These are phyloP conservation scores for Thielaviopsis ethacetica DNA, from an alignment of 2,329 filamentous ascomycete species.

Conservation along the genomic window DNA sequence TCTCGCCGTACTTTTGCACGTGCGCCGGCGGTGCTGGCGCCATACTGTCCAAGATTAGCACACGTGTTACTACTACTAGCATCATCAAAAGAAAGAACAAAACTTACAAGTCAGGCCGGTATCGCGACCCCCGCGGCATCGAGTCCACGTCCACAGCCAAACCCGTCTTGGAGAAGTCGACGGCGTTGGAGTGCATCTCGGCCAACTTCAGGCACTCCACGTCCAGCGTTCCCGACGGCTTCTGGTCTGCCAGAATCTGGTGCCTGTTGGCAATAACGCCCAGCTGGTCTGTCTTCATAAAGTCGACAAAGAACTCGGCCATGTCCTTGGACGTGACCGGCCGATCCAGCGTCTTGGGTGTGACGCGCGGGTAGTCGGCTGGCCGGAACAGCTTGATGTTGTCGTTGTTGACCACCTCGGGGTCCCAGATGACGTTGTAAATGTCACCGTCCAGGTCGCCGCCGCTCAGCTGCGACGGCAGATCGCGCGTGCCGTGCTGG, in stretches of 20 bases:
- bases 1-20: conserved; percentile 28
- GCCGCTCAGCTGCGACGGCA: conserved; percentile 64
- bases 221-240: conserved; percentile 32
- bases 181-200: conserved; percentile 50
- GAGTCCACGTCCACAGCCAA: conserved; percentile 33
- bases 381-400: conserved; percentile 23
- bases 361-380: conserved; percentile 51
- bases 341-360: conserved; percentile 41
- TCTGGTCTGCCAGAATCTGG: conserved; percentile 46
- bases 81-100: not conserved
- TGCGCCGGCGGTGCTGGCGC: conserved; percentile 28
- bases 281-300: conserved; percentile 51
- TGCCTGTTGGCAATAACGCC: conserved; percentile 50
- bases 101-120: conserved; percentile 39
- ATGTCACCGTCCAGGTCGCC: conserved; percentile 75
- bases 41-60: conserved; percentile 20
- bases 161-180: conserved; percentile 65
- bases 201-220: conserved; percentile 38
- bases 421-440: conserved; percentile 66
- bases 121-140: conserved; percentile 24
- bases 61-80: not conserved
- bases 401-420: conserved; percentile 24
- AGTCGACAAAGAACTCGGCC: conserved; percentile 63
- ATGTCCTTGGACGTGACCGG: conserved; percentile 49
- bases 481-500: conserved; percentile 49